A percentile compares a stretch with the other conserved stretches of the same genome.
These are phyloP conservation scores for Didymellaceae sp. DNA, from an alignment of 2,329 filamentous ascomycete species.

Conservation along the genomic window DNA sequence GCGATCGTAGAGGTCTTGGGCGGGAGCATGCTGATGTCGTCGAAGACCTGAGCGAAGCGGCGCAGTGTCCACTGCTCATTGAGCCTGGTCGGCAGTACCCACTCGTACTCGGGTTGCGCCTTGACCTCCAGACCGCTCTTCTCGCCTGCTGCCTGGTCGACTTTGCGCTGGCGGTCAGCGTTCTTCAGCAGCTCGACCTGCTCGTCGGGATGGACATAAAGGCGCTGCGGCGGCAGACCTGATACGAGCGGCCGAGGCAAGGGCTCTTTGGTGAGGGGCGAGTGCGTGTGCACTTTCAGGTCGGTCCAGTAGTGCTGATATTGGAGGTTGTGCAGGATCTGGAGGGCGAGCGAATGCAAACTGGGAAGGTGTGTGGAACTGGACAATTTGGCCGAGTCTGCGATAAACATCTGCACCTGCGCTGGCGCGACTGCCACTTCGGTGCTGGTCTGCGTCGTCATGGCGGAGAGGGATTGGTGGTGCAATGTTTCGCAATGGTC, in stretches of 20 bases:
- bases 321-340: slow-evolving; percentile 73
- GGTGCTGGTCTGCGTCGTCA: slow-evolving; percentile 35
- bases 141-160: slow-evolving; percentile 37
- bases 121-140: slow-evolving; percentile 53
- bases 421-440: slow-evolving; percentile 38
- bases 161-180: slow-evolving; percentile 56
- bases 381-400: slow-evolving; percentile 19
- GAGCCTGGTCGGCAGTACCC: slow-evolving; percentile 77
- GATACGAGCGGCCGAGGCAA: slow-evolving; percentile 70
- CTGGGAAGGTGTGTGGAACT: slow-evolving; percentile 35
- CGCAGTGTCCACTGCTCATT: slow-evolving; percentile 74
- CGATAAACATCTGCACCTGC: slow-evolving; percentile 42
- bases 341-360: slow-evolving; percentile 60
- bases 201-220: slow-evolving; percentile 84
- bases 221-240: slow-evolving; percentile 73
- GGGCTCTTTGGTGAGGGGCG: slow-evolving; percentile 46
- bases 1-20: slow-evolving; percentile 26
- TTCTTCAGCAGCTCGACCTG: slow-evolving; percentile 74
- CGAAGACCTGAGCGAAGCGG: slow-evolving; percentile 72
- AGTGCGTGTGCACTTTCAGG: slow-evolving; percentile 61
- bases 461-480: slow-evolving; percentile 34
- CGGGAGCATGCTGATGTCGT: slow-evolving; percentile 57
- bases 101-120: slow-evolving; percentile 62
- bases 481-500: slow-evolving; percentile 30
- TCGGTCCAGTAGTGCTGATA: slow-evolving; percentile 78